phyloP scores from a whole-genome alignment of 2,329 filamentous ascomycete genomes.

The Penicillium brevicompactum region DNA sequence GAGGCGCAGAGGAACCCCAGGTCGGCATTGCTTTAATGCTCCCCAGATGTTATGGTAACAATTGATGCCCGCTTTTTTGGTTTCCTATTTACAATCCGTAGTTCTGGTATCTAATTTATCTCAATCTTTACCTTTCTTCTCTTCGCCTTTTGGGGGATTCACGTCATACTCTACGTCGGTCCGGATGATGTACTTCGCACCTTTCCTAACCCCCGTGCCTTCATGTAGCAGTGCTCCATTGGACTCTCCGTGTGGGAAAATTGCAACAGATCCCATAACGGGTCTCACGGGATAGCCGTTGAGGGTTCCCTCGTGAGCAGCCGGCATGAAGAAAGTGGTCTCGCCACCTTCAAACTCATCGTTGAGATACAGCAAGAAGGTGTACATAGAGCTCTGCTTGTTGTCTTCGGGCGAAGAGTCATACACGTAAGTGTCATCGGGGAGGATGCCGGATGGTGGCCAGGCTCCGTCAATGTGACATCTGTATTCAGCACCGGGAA shows the following conservation, averaged over 20 bases:
- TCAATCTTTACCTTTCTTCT: neutral
- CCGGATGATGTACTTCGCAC: constrained; percentile 68
- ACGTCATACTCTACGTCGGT: constrained; percentile 73
- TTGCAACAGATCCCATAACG: constrained; percentile 67
- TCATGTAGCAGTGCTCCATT: constrained; percentile 68
- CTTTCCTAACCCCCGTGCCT: constrained; percentile 69
- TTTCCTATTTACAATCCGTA: neutral
- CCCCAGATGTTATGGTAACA: too few species aligned
- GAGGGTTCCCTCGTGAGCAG: constrained; percentile 63
- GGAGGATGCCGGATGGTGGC: constrained; percentile 67
- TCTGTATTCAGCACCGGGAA: constrained; percentile 71
- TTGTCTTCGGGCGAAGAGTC: constrained; percentile 62
- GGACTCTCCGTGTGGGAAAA: constrained; percentile 71
- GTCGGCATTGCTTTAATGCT: too few species aligned
- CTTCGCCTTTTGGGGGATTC: constrained; percentile 18
- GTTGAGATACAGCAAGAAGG: constrained; percentile 69
- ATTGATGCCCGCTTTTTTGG: neutral
- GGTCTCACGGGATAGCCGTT: constrained; percentile 71
- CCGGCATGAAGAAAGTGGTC: constrained; percentile 71
- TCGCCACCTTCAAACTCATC: constrained; percentile 73
- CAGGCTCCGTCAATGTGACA: constrained; percentile 73
- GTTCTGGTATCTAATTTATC: neutral
- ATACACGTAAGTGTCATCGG: constrained; percentile 64
- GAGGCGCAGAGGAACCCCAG: too few species aligned
- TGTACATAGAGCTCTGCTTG: constrained; percentile 69